Conservation (phyloP, 306 rosid genomes). For the Acacia melanoxylon region DNA sequence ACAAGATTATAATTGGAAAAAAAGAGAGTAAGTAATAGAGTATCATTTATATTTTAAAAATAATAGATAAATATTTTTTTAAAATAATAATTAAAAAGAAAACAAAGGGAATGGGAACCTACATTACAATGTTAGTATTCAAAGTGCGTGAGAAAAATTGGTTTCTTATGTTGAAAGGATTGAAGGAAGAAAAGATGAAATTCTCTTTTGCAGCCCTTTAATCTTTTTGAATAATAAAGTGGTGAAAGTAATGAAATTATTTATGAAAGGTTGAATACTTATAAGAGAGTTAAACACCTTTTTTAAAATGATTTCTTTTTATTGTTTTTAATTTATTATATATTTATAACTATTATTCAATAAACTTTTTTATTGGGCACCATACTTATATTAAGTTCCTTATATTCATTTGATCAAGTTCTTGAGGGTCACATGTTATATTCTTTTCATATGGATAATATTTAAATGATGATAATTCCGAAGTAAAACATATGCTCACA, state of each 20-base stretch:
- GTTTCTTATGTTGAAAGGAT: slow-evolving; percentile 50
- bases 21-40: not conserved
- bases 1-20: not conserved
- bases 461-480: no score
- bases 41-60: not conserved
- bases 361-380: no score
- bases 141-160: slow-evolving; percentile 49
- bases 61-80: not conserved
- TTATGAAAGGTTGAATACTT: slow-evolving; percentile 20
- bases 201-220: slow-evolving; percentile 45
- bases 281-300: not conserved
- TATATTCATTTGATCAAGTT: no score
- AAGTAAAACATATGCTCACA: no score
- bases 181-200: slow-evolving; percentile 55
- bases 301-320: not conserved
- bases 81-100: not conserved
- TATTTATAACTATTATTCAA: not conserved
- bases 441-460: no score
- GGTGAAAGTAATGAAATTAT: slow-evolving; percentile 40
- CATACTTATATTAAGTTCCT: no score
- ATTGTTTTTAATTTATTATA: not conserved
- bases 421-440: no score
- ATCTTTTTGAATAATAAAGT: slow-evolving; percentile 53
- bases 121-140: not conserved
- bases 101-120: not conserved